Evolutionary conservation across 116 monocot species (phyloP), one percentile per base, ranked within the genome.

Genomic region (Papilionanthe hybrid): DNA sequence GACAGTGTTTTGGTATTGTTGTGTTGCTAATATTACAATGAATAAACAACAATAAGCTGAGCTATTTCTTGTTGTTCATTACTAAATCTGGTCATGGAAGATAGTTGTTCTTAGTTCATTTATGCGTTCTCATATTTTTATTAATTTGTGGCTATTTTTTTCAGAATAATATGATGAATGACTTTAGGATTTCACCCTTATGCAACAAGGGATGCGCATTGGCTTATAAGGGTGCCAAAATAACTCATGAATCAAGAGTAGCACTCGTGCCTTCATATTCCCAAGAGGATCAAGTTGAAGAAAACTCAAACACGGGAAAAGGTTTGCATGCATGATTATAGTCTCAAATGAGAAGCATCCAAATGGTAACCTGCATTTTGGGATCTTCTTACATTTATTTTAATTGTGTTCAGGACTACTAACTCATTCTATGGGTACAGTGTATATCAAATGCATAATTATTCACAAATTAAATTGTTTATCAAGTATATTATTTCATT

Each of bases 131-230:
- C 69, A 30, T 13, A 17, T 1, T 69, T 32, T 69, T 68, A 68
- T 69, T 69, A 32, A 32, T 69, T 15, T 32, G 10, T n/a, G 12
- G 6, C 69, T 3, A 12, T 69, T 32, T 32, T 50, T 58, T 77
- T 48, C 84, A 91, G 91, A 53, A 84, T 82, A 48, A 42, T 50
- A 53, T 82, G 78, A 69, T 87, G 63, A 72, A 57, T 81, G 86
- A 83, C 56, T 83, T 81, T 18, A 81, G 48, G 9, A 65, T 81
- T 48, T 37, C 63, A 73, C 55, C 75, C 19, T 23, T 49, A 48
- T 75, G 19, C 49, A 27, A 13, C 27, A 49, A 23, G 23, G 23
- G 28, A 3, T 27, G 15, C 13, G 4, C 32, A 27, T 49, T 15
- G n/a, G 48, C 18, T 27, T 32, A 75, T 18, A 5, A 25, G 49